phyloP scores from a whole-genome alignment of 495 filamentous ascomycete species.

The Melanomma pulvis-pyrius region DNA sequence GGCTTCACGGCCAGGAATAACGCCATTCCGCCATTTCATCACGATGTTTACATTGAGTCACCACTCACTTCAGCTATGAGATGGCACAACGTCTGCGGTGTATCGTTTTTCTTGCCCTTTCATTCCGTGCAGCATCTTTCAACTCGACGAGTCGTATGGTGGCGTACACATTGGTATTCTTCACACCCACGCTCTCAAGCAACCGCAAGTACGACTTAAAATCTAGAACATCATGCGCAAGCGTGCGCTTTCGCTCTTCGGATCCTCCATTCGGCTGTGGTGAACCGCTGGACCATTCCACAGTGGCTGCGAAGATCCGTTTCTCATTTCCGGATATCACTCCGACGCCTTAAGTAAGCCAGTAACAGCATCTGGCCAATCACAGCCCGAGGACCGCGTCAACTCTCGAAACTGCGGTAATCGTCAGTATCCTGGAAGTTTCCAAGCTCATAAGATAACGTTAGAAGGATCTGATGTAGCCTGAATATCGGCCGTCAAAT shows the following conservation, averaged over 20 bases:
- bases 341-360: background rate
- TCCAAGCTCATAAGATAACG: background rate
- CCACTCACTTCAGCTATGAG: background rate
- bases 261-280: background rate
- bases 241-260: background rate
- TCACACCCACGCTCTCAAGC: no score
- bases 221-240: no score
- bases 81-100: background rate
- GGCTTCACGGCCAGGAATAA: background rate
- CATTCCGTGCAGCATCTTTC: background rate
- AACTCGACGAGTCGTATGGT: background rate
- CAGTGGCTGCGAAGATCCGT: background rate
- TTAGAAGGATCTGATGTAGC: background rate
- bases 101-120: background rate
- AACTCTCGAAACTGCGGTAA: background rate
- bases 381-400: background rate
- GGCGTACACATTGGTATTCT: background rate
- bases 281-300: background rate
- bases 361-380: background rate
- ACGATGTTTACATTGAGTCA: background rate
- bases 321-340: background rate
- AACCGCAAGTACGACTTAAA: no score
- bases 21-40: background rate
- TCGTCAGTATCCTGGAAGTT: background rate
- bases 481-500: background rate